Percentiles rank a stretch among this genome's conserved stretches.
Conservation (phyloP, 495 filamentous ascomycete genomes). For the Podospora fimiseda region DNA sequence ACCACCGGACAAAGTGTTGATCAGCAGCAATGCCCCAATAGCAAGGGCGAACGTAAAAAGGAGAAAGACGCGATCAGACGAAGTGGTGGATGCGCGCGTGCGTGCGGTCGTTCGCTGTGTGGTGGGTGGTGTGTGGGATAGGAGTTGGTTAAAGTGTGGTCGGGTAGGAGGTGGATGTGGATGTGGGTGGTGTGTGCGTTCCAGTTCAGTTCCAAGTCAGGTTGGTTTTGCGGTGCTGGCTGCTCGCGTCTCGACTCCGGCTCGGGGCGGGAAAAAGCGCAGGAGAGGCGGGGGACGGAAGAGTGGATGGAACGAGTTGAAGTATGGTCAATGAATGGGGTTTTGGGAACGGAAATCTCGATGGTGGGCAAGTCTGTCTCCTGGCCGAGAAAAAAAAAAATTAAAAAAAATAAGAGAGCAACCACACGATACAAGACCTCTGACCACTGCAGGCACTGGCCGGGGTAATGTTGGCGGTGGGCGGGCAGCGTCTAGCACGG, state of each 20-base stretch:
- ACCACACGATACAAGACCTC: background rate
- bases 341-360: background rate
- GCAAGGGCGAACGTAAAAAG: background rate
- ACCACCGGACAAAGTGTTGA: background rate
- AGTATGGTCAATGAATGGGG: background rate
- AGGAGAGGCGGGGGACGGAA: background rate
- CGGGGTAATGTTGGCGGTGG: slow-evolving; percentile 6
- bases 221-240: too few relatives aligned
- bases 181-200: background rate
- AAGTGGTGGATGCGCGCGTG: background rate
- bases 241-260: background rate
- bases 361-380: slow-evolving; percentile 7
- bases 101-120: background rate
- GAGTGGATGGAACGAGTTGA: background rate
- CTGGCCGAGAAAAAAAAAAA: background rate
- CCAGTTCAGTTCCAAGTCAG: too few relatives aligned
- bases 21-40: background rate
- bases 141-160: background rate
- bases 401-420: slow-evolving; percentile 7
- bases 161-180: background rate
- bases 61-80: background rate
- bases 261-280: slow-evolving; percentile 4
- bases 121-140: background rate
- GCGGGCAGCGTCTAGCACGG: slow-evolving; percentile 7
- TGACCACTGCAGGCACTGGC: slow-evolving; percentile 1